Evolutionary conservation across 2,329 filamentous ascomycete species (phyloP).

Genomic region (Tolypocladium guangdongense): DNA sequence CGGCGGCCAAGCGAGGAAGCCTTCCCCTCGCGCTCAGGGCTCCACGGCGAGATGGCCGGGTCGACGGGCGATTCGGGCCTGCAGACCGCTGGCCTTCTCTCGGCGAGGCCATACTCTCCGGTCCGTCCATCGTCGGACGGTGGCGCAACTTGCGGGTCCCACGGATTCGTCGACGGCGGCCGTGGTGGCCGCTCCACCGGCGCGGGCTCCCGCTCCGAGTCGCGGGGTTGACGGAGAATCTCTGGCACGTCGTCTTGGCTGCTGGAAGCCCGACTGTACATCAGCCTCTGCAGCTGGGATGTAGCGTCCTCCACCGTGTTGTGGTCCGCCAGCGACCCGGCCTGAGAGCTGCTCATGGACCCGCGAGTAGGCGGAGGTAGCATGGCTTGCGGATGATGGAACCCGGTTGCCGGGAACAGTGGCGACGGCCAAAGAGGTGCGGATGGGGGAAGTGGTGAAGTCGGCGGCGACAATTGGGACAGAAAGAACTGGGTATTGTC

Average conservation of each 20-base stretch:
- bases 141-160: slow-evolving; percentile 23
- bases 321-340: neutral
- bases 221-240: slow-evolving; percentile 5
- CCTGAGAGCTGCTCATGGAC: slow-evolving; percentile 2
- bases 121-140: slow-evolving; percentile 9
- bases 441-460: slow-evolving; percentile 8
- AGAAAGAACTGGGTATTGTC: slow-evolving; percentile 16
- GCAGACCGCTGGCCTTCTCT: slow-evolving; percentile 8
- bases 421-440: slow-evolving; percentile 3
- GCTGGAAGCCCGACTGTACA: slow-evolving; percentile 3
- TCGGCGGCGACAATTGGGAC: slow-evolving; percentile 16
- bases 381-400: neutral
- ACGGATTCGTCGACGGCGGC: slow-evolving; percentile 32
- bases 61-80: slow-evolving; percentile 8
- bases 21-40: neutral
- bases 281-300: slow-evolving; percentile 15
- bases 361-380: neutral
- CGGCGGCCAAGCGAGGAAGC: neutral
- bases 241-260: neutral
- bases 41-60: slow-evolving; percentile 6
- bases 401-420: neutral
- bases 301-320: slow-evolving; percentile 18
- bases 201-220: slow-evolving; percentile 7
- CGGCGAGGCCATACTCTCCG: slow-evolving; percentile 8
- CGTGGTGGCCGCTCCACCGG: slow-evolving; percentile 14